Conservation (phyloP, 2,329 filamentous ascomycete genomes). For the Ophiostoma australiae region DNA sequence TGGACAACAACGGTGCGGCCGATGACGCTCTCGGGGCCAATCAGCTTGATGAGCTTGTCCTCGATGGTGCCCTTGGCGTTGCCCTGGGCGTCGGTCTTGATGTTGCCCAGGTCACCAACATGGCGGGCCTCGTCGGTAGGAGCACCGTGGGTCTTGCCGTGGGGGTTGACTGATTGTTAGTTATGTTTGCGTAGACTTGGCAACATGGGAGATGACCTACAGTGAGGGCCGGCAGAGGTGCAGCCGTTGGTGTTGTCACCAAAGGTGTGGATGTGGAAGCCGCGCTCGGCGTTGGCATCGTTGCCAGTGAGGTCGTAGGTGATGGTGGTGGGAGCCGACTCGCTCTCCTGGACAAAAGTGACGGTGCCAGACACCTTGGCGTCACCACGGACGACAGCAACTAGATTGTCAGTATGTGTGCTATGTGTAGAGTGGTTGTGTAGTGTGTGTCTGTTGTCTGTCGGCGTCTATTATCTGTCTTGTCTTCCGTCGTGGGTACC, state of each 20-base stretch:
- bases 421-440: not conserved
- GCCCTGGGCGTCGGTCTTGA: slow-evolving; percentile 90
- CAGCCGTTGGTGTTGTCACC: slow-evolving; percentile 99
- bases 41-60: slow-evolving; percentile 89
- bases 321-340: slow-evolving; percentile 77
- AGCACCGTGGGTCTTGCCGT: slow-evolving; percentile 85
- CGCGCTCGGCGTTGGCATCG: slow-evolving; percentile 92
- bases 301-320: slow-evolving; percentile 89
- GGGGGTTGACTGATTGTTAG: slow-evolving; percentile 74
- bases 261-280: slow-evolving; percentile 98
- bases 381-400: slow-evolving; percentile 96
- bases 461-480: not conserved
- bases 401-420: slow-evolving; percentile 44
- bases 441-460: not conserved
- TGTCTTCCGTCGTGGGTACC: not conserved
- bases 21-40: slow-evolving; percentile 89
- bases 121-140: slow-evolving; percentile 79
- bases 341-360: slow-evolving; percentile 86
- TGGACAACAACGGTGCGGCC: slow-evolving; percentile 95
- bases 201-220: slow-evolving; percentile 49
- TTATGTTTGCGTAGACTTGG: not conserved
- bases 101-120: slow-evolving; percentile 96
- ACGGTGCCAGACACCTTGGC: slow-evolving; percentile 91
- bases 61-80: slow-evolving; percentile 74
- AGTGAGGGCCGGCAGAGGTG: slow-evolving; percentile 96